Evolutionary conservation across 2,329 filamentous ascomycete genomes (phyloP).

Genomic region (Hypoxylon sp.): DNA sequence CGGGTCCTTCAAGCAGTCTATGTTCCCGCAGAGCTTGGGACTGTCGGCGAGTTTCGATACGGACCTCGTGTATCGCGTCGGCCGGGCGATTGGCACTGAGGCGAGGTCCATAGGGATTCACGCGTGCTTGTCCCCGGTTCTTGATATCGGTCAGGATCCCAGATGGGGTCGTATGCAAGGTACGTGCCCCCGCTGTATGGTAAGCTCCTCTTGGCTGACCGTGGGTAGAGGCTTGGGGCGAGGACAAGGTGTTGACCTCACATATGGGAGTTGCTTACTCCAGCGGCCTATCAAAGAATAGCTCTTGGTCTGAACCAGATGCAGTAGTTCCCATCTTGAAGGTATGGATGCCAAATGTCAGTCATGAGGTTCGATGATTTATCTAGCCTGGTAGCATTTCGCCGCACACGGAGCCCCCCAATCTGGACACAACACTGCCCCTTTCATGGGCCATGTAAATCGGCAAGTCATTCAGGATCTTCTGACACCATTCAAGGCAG

Average conservation of each 20-base stretch:
- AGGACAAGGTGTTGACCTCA: slow-evolving; percentile 62
- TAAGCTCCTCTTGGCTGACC: slow-evolving; percentile 26
- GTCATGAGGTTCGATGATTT: background rate
- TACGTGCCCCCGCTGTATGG: slow-evolving; percentile 30
- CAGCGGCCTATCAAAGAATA: slow-evolving; percentile 61
- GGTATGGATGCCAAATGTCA: slow-evolving; percentile 40
- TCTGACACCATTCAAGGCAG: slow-evolving; percentile 61
- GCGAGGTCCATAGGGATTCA: slow-evolving; percentile 62
- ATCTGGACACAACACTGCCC: slow-evolving; percentile 60
- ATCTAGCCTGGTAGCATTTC: slow-evolving; percentile 56
- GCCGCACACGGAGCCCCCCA: slow-evolving; percentile 62
- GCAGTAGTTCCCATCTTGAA: slow-evolving; percentile 62
- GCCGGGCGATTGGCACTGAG: slow-evolving; percentile 60
- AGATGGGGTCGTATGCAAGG: slow-evolving; percentile 62
- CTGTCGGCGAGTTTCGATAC: slow-evolving; percentile 61
- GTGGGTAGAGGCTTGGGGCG: slow-evolving; percentile 61
- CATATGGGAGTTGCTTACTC: slow-evolving; percentile 63
- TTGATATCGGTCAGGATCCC: slow-evolving; percentile 62
- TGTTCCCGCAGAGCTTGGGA: slow-evolving; percentile 61
- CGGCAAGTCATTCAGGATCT: slow-evolving; percentile 61
- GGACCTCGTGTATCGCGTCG: slow-evolving; percentile 59
- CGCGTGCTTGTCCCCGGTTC: slow-evolving; percentile 61
- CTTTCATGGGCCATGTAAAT: slow-evolving; percentile 61
- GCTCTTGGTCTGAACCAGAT: slow-evolving; percentile 59
- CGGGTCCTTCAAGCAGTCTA: slow-evolving; percentile 62